Evolutionary conservation across 495 filamentous ascomycete species (phyloP), one percentile per base, ranked within the genome.

Genomic region (Arthonia radiata): DNA sequence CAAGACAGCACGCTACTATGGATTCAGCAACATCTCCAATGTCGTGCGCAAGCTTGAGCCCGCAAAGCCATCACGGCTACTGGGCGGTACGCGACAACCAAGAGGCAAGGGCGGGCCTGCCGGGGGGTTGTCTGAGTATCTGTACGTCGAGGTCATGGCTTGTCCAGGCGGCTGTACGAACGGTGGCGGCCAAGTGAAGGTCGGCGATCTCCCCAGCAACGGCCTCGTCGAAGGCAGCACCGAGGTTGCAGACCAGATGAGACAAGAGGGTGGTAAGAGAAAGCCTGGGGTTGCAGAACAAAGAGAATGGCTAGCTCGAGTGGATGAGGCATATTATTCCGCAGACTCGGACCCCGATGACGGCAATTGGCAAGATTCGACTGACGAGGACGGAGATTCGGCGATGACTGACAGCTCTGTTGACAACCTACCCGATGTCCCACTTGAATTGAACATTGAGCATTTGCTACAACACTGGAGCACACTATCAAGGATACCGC

Each of bases 161-260:
- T 97, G 86, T 49, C 86, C 86, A 0, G 86, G 89, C 6, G 86
- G 86, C 1, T 97, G 86, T 46, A 97, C 86, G 26, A 97, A 94
- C 41, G 86, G 86, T 0, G 86, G 86, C 13, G 86, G 86, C 1
- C 86, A 97, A 54, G 71, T 97, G 32, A 83, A 89, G 32, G 67
- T 71, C 12, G 74, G 74, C 21, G 86, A 97, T 44, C 59, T 71
- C 10, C 40, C 37, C 3, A 22, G 15, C 37, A 31, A 4, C 22
- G 31, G 42, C 23, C 36, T 38, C 18, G 40, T 33, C 10, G 41
- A 38, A 26, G 43, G 33, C 5, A 31, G 42, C 24, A 31, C 57
- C 2, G 43, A 60, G 4, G 34, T 31, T 14, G 33, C 38, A 6
- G 30, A 37, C 13, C 30, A 39, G 15, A 42, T 41, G n/a, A n/a